A percentile compares a stretch with the other conserved stretches of the same genome.
These are phyloP conservation scores for Mycena leptocephala DNA, from an alignment of 768 basidiomycete genomes.

Conservation along the genomic window DNA sequence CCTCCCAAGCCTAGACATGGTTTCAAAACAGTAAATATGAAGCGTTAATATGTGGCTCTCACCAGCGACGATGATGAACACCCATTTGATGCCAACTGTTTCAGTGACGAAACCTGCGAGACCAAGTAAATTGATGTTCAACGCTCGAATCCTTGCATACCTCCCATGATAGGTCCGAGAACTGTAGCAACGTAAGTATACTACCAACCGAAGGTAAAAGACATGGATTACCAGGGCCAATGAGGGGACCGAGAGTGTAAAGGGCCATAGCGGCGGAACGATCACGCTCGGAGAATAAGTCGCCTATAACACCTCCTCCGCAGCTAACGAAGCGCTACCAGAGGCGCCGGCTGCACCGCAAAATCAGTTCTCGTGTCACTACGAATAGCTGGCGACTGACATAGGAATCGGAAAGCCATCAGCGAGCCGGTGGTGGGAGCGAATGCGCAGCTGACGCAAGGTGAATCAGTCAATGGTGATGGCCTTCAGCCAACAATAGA, in stretches of 20 bases:
- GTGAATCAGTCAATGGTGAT: too few species aligned
- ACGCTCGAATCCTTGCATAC: background rate
- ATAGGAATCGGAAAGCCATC: conserved; percentile 70
- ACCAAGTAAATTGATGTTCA: background rate
- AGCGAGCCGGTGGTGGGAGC: conserved; percentile 62
- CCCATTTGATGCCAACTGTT: conserved; percentile 64
- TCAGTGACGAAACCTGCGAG: conserved; percentile 64
- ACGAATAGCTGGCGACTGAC: conserved; percentile 52
- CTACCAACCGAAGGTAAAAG: conserved; percentile 43
- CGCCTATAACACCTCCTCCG: conserved; percentile 67
- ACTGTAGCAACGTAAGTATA: conserved; percentile 36
- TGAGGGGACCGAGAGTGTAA: conserved; percentile 68
- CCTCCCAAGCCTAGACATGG: conserved; percentile 49
- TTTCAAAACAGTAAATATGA: conserved; percentile 10
- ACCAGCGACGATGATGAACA: conserved; percentile 63
- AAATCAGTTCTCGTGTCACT: background rate
- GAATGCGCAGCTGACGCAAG: conserved; percentile 63
- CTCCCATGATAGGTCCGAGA: conserved; percentile 66
- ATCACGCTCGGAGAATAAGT: conserved; percentile 70
- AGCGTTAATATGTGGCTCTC: background rate
- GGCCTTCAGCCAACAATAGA: too few species aligned
- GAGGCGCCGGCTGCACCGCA: conserved; percentile 63
- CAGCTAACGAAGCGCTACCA: conserved; percentile 70
- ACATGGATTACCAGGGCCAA: conserved; percentile 47
- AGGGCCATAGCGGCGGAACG: conserved; percentile 75